Evolutionary conservation across 495 filamentous ascomycete genomes (phyloP).

Genomic region (Lasiosphaeris hirsuta): DNA sequence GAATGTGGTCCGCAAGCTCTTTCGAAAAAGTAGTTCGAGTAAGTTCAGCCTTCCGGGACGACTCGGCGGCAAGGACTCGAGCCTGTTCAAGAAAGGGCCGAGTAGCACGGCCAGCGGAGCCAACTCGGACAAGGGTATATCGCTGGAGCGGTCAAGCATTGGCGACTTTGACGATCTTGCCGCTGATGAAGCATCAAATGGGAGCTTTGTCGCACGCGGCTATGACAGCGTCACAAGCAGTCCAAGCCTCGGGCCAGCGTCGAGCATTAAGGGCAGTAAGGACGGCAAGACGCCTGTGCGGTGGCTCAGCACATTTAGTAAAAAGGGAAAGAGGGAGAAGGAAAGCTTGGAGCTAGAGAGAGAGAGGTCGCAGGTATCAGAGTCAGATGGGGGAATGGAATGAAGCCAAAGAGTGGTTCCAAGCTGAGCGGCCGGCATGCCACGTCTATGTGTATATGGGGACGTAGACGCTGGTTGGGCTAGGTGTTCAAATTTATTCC

Average conservation of each 20-base stretch:
- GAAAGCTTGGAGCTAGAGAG: conserved; percentile 47
- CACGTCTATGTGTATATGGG: too few relatives aligned
- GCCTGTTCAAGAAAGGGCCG: conserved; percentile 61
- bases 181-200: conserved; percentile 27
- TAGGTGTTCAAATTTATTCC: too few relatives aligned
- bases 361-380: conserved; percentile 31
- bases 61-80: conserved; percentile 57
- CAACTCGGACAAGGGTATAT: conserved; percentile 42
- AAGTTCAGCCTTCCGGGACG: conserved; percentile 71
- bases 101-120: conserved; percentile 45
- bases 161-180: conserved; percentile 47
- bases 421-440: background rate
- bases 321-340: conserved; percentile 49
- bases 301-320: conserved; percentile 45
- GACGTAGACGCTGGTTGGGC: background rate
- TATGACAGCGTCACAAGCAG: conserved; percentile 44
- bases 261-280: conserved; percentile 21
- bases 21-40: conserved; percentile 73
- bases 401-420: background rate
- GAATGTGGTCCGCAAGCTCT: conserved; percentile 64
- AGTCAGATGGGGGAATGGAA: conserved; percentile 14
- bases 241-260: conserved; percentile 36
- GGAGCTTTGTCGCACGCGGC: conserved; percentile 33
- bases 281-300: conserved; percentile 33
- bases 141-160: conserved; percentile 43